These are phyloP conservation scores for Ceratocystis albifundus DNA, from an alignment of 2,329 filamentous ascomycete species.

Conservation along the genomic window DNA sequence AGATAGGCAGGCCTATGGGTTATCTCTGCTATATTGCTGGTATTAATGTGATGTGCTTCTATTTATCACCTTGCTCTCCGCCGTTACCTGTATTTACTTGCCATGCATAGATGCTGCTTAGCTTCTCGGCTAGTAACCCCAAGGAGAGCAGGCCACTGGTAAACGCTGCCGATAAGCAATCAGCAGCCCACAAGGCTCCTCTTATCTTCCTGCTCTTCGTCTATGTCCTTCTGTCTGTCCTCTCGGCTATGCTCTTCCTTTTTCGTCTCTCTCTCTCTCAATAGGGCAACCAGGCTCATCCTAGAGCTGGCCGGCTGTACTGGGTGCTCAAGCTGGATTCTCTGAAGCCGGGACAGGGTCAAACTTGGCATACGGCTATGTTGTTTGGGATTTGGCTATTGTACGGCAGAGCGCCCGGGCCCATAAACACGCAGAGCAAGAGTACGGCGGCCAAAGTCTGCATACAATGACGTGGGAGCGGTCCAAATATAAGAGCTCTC, in stretches of 20 bases:
- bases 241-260: too few relatives aligned
- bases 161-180: not conserved
- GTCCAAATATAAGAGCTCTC: not conserved
- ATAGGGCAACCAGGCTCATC: not conserved
- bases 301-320: not conserved
- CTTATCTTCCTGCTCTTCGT: too few relatives aligned
- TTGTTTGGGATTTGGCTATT: not conserved
- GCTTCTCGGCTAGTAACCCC: not conserved
- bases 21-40: too few relatives aligned
- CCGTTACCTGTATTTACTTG: too few relatives aligned
- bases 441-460: not conserved
- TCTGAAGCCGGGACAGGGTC: not conserved
- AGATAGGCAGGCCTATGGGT: too few relatives aligned
- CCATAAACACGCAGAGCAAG: not conserved
- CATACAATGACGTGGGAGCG: conserved; percentile 2
- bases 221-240: too few relatives aligned
- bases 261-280: not conserved
- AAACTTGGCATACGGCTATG: conserved; percentile 5
- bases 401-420: not conserved
- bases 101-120: too few relatives aligned
- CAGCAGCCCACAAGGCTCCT: too few relatives aligned
- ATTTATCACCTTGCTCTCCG: too few relatives aligned
- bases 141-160: not conserved
- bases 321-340: not conserved
- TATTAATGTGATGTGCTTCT: too few relatives aligned